Conservation (phyloP, 495 filamentous ascomycete genomes). For the Talaromyces borbonicus region DNA sequence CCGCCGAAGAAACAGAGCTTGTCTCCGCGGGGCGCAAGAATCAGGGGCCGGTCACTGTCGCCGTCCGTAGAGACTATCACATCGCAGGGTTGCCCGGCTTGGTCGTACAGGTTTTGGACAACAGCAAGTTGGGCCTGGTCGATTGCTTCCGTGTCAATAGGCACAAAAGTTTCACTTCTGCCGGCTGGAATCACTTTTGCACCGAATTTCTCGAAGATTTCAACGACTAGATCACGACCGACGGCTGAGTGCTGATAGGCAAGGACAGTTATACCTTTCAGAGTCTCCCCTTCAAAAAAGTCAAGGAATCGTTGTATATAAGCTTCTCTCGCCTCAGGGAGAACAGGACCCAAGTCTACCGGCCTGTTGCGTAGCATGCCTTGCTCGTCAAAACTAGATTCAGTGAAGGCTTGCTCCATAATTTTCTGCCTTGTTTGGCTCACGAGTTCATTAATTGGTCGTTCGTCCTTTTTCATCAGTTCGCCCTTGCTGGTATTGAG, state of each 20-base stretch:
- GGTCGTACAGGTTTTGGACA: conserved; percentile 11
- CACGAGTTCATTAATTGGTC: conserved; percentile 19
- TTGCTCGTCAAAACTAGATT: conserved; percentile 19
- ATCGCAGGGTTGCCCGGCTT: conserved; percentile 13
- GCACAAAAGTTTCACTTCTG: conserved; percentile 20
- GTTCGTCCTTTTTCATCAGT: conserved; percentile 20
- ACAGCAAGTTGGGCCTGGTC: conserved; percentile 18
- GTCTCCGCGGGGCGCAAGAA: conserved; percentile 13
- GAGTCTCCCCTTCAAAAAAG: conserved; percentile 17
- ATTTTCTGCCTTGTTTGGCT: conserved; percentile 10
- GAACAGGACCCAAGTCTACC: conserved; percentile 3
- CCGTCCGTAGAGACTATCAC: conserved; percentile 19
- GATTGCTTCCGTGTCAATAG: conserved; percentile 23
- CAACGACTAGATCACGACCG: conserved; percentile 12
- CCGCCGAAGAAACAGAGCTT: conserved; percentile 21
- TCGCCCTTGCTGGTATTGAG: conserved; percentile 20
- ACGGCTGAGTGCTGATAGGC: conserved; percentile 23
- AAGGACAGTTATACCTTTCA: conserved; percentile 16
- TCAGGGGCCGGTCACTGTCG: conserved; percentile 20
- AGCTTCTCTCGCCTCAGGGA: conserved; percentile 8
- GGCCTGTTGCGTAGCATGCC: conserved; percentile 15
- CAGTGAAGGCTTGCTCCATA: conserved; percentile 11
- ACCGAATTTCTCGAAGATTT: conserved; percentile 13
- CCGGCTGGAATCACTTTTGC: conserved; percentile 15
- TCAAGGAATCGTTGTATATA: conserved; percentile 19